phyloP scores from a whole-genome alignment of 305 asterid genomes.

The Fraxinus floribunda region DNA sequence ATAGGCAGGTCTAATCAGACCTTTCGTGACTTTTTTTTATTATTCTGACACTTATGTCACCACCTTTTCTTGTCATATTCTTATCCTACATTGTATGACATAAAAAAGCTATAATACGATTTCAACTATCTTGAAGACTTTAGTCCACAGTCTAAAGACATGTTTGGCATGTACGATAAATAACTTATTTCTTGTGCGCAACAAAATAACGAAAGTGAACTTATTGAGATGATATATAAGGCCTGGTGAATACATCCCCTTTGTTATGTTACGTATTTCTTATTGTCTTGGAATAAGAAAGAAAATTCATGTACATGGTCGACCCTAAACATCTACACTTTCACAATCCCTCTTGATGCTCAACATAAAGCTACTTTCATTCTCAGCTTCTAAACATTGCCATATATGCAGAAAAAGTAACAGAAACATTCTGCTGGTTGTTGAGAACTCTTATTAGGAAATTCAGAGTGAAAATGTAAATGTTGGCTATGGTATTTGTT shows the following conservation, averaged over 20 bases:
- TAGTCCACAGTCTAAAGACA: neutral
- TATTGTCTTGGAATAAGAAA: neutral
- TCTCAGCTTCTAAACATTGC: conserved; percentile 32
- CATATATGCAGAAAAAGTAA: conserved; percentile 20
- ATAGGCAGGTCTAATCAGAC: too few relatives aligned
- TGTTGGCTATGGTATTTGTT: neutral
- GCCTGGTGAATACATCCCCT: neutral
- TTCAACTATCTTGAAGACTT: neutral
- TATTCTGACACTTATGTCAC: too few relatives aligned
- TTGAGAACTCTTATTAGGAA: conserved; percentile 34
- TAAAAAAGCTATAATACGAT: neutral
- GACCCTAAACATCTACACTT: neutral
- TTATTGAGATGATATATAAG: neutral
- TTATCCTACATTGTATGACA: neutral
- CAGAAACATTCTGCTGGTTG: conserved; percentile 15
- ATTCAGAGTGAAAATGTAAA: conserved; percentile 46
- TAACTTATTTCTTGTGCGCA: neutral
- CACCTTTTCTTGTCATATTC: neutral
- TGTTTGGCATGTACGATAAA: neutral
- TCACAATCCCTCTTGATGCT: neutral
- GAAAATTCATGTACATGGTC: neutral
- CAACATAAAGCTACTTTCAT: neutral
- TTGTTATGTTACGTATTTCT: neutral
- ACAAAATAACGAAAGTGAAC: neutral
- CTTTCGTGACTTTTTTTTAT: too few relatives aligned